Evolutionary conservation across 106 monocot genomes (phyloP).

Genomic region (Hemerocallis citrina): DNA sequence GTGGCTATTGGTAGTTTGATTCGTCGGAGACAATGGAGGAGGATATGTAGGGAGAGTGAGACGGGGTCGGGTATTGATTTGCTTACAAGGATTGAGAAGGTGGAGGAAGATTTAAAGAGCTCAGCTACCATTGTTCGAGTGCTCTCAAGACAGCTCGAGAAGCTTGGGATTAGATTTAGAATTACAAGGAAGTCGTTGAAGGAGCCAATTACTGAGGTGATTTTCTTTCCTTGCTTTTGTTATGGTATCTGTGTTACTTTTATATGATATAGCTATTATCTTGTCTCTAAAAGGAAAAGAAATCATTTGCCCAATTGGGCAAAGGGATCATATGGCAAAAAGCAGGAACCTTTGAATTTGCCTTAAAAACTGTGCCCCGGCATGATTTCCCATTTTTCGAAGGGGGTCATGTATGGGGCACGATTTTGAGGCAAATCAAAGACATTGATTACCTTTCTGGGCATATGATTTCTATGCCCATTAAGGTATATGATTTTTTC

Average conservation of each 20-base stretch:
- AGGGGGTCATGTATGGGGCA: too few relatives aligned
- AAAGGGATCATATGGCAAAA: too few relatives aligned
- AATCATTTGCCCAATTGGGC: too few relatives aligned
- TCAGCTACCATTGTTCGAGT: conserved; percentile 47
- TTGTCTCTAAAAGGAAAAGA: too few relatives aligned
- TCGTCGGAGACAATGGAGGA: conserved; percentile 62
- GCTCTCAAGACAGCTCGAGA: conserved; percentile 87
- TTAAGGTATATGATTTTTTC: too few relatives aligned
- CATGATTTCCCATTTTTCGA: too few relatives aligned
- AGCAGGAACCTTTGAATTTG: too few relatives aligned
- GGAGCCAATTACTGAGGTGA: conserved; percentile 86
- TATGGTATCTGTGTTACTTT: not conserved
- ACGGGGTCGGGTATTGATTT: conserved; percentile 31
- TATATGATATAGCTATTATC: too few relatives aligned
- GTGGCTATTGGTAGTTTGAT: conserved; percentile 62
- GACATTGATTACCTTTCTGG: too few relatives aligned
- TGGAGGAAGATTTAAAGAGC: conserved; percentile 77
- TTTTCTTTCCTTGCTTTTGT: not conserved
- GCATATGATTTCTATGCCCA: too few relatives aligned
- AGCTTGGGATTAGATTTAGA: conserved; percentile 85
- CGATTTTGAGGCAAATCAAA: too few relatives aligned
- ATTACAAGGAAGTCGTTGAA: conserved; percentile 79
- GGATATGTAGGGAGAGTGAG: conserved; percentile 34
- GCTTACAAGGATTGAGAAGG: conserved; percentile 61
- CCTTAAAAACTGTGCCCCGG: too few relatives aligned